A percentile compares a stretch with the other conserved stretches of the same genome.
phyloP scores from a whole-genome alignment of 1,139 yeast species.

The Sugiyamaella novakii region DNA sequence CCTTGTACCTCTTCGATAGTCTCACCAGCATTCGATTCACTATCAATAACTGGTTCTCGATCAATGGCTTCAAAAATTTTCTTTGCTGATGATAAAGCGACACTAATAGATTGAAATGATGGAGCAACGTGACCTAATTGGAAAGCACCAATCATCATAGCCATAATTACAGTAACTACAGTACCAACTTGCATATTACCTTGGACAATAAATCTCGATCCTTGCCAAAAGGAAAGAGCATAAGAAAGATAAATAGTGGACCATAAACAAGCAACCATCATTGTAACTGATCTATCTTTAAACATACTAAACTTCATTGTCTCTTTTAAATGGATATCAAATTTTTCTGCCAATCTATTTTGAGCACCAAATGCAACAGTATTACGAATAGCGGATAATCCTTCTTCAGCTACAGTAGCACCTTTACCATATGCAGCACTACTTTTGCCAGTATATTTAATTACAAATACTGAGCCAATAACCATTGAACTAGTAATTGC shows the following conservation, averaged over 20 bases:
- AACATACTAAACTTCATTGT: conserved; percentile 37
- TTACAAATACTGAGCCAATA: conserved; percentile 37
- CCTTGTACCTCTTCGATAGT: conserved; percentile 45
- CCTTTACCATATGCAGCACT: conserved; percentile 43
- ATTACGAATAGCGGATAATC: conserved; percentile 46
- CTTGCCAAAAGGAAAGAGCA: conserved; percentile 50
- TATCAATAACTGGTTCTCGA: conserved; percentile 45
- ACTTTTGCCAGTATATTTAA: conserved; percentile 40
- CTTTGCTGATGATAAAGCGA: conserved; percentile 46
- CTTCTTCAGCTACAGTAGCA: conserved; percentile 48
- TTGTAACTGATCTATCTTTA: conserved; percentile 40
- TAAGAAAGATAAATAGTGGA: conserved; percentile 41
- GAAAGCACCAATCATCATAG: conserved; percentile 48
- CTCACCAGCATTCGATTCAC: conserved; percentile 38
- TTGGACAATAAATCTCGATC: conserved; percentile 44
- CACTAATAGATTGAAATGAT: conserved; percentile 44
- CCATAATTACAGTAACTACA: conserved; percentile 43
- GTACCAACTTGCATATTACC: conserved; percentile 41
- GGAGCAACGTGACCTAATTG: conserved; percentile 48
- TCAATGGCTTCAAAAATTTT: conserved; percentile 49
- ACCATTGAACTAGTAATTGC: conserved; percentile 39
- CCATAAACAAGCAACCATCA: conserved; percentile 46
- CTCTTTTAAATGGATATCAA: conserved; percentile 38
- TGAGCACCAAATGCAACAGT: conserved; percentile 50
- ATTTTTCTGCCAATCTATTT: conserved; percentile 41